Evolutionary conservation across 2,329 filamentous ascomycete genomes (phyloP), one percentile per base, ranked within the genome.

Genomic region (Diaporthe sp.): DNA sequence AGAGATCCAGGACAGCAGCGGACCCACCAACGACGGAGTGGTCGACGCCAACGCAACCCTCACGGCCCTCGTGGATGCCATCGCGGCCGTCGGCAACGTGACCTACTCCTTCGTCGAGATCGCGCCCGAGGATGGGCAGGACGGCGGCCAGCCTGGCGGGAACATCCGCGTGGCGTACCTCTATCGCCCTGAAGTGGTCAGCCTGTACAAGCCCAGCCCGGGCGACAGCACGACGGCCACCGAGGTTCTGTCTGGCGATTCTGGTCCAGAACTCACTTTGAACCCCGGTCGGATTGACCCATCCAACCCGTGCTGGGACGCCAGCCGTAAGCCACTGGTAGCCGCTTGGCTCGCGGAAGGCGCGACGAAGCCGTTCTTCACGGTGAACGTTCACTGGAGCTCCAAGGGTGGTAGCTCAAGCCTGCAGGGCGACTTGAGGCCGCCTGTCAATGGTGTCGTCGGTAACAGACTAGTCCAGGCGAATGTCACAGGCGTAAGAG

Each of bases 91-190:
- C 13, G 86, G 84, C 50, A 88, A 87, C 33, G 85, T 89, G 1
- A 78, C 81, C 55, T 95, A 95, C 83, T 83, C 85, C 54, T 94
- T 88, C 79, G 84, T 87, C 38, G 88, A 91, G 76, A 87, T 94
- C 72, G 86, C 85, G 57, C 92, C 92, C 2, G 82, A 87, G 45
- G 84, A 93, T 80, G 86, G 89, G 81, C 78, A 87, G 76, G 92
- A 94, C 77, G 93, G 93, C 74, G 93, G 93, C 45, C 84, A 89
- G 76, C 90, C 91, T 1, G 92, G 93, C 19, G 92, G 92, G 50
- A 94, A 95, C 84, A 94, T 95, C 82, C 92, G 92, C 58, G 85
- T 86, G 61, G 92, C 92, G 0, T 95, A 93, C 83, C 86, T 95
- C 15, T 95, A 93, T 87, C 89, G 92, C 52, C 86, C 91, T 0